Conservation (phyloP, 1,284 basidiomycete genomes). For the Cutaneotrichosporon mucoides region DNA sequence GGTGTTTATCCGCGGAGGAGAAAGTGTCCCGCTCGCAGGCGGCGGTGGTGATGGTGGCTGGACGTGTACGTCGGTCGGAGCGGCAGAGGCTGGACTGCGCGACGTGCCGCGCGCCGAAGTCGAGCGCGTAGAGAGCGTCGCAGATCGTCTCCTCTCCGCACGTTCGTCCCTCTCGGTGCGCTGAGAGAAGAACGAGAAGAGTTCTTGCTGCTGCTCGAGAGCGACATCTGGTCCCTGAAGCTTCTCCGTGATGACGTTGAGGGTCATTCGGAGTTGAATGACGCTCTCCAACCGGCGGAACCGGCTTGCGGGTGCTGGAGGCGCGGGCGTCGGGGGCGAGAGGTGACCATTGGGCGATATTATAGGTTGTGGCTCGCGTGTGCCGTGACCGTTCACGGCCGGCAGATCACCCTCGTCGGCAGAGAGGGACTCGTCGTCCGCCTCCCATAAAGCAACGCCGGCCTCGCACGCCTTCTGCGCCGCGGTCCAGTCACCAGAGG, state of each 20-base stretch:
- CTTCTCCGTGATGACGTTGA: conserved; percentile 75
- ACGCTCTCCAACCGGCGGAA: conserved; percentile 56
- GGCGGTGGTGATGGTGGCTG: conserved; percentile 10
- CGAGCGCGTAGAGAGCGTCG: background rate
- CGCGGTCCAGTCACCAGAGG: conserved; percentile 73
- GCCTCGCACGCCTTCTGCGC: conserved; percentile 74
- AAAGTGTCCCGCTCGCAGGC: background rate
- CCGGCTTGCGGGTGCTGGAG: background rate
- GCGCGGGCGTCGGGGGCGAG: background rate
- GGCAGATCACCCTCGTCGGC: conserved; percentile 14
- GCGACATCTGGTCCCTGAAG: conserved; percentile 83
- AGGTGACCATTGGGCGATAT: conserved; percentile 5
- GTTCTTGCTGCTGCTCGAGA: conserved; percentile 73
- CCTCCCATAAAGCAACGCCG: conserved; percentile 57
- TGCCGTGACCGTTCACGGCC: conserved; percentile 22
- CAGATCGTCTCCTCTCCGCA: background rate
- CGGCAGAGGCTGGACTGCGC: background rate
- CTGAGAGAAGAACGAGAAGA: conserved; percentile 70
- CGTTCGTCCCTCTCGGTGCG: conserved; percentile 8
- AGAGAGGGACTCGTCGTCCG: conserved; percentile 43
- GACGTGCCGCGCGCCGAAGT: background rate
- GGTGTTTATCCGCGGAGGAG: background rate
- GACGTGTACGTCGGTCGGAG: conserved; percentile 3
- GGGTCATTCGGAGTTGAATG: conserved; percentile 81
- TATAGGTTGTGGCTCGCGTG: background rate